Percentiles rank a stretch among this genome's conserved stretches.
Conservation (phyloP, 2,329 filamentous ascomycete genomes). For the Colletotrichum paranaense region DNA sequence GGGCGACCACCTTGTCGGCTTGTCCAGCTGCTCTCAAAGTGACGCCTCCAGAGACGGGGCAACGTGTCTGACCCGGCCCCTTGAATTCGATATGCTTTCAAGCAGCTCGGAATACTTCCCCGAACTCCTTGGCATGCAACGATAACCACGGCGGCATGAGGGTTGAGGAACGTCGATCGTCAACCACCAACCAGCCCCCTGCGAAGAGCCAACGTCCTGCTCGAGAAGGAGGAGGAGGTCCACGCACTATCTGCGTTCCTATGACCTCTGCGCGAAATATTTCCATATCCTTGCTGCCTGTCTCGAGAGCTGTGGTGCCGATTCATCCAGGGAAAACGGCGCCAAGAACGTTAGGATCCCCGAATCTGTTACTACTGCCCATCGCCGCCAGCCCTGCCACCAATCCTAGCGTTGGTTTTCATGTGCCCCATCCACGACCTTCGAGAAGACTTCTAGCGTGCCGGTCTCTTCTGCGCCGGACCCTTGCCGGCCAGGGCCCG, state of each 20-base stretch:
- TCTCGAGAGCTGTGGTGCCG: background rate
- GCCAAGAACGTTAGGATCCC: background rate
- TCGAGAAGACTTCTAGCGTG: conserved; percentile 27
- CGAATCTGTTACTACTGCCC: too few relatives aligned
- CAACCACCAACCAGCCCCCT: background rate
- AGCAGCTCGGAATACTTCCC: background rate
- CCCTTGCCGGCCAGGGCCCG: background rate
- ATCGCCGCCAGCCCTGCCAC: background rate
- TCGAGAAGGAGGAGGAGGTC: background rate
- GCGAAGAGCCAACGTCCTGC: background rate
- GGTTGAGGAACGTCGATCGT: too few relatives aligned
- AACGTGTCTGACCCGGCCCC: background rate
- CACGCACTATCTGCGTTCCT: background rate
- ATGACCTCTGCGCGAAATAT: conserved; percentile 7
- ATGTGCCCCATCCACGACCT: background rate
- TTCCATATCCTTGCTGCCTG: background rate
- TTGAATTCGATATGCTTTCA: background rate
- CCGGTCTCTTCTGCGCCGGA: conserved; percentile 8
- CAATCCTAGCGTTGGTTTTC: background rate
- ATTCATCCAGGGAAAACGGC: background rate
- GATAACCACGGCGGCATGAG: background rate
- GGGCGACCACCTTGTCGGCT: background rate
- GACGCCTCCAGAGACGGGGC: too few relatives aligned
- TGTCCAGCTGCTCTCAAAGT: background rate
- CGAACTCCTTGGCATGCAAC: background rate